Conservation (phyloP, 331 rosid species). For the Dryas integrifolia region DNA sequence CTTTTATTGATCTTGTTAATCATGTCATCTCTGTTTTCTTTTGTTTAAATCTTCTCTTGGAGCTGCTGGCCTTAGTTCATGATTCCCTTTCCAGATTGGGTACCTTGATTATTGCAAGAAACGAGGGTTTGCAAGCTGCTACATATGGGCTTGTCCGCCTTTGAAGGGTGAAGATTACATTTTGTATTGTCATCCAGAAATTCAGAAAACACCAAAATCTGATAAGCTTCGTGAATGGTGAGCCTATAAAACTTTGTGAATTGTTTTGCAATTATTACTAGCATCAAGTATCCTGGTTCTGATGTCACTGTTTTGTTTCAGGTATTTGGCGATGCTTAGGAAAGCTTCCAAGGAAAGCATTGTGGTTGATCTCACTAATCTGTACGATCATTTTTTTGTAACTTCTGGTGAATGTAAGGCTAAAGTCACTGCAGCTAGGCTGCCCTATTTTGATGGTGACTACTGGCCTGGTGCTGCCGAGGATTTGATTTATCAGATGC, state of each 20-base stretch:
- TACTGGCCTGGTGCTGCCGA: constrained; percentile 99
- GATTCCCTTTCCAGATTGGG: constrained; percentile 62
- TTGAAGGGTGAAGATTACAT: constrained; percentile 98
- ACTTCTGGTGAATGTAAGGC: constrained; percentile 76
- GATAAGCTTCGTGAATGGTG: constrained; percentile 99
- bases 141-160: constrained; percentile 99
- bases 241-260: constrained; percentile 30
- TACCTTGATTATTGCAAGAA: constrained; percentile 95
- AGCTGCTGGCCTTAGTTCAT: constrained; percentile 8
- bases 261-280: not conserved
- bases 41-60: constrained; percentile 21
- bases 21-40: constrained; percentile 1
- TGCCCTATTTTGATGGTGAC: constrained; percentile 96
- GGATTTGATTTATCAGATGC: constrained; percentile 87
- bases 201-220: constrained; percentile 97
- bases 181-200: constrained; percentile 93
- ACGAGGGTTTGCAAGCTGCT: constrained; percentile 96
- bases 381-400: constrained; percentile 89
- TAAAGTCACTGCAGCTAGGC: constrained; percentile 93
- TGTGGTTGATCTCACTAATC: constrained; percentile 79
- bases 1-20: constrained; percentile 10
- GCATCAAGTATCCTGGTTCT: not conserved
- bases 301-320: constrained; percentile 32
- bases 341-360: constrained; percentile 85
- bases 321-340: constrained; percentile 91